A percentile compares a stretch with the other conserved stretches of the same genome.
These are phyloP conservation scores for Ministeria vibrans DNA, from an alignment of 78 protist species.

Conservation along the genomic window DNA sequence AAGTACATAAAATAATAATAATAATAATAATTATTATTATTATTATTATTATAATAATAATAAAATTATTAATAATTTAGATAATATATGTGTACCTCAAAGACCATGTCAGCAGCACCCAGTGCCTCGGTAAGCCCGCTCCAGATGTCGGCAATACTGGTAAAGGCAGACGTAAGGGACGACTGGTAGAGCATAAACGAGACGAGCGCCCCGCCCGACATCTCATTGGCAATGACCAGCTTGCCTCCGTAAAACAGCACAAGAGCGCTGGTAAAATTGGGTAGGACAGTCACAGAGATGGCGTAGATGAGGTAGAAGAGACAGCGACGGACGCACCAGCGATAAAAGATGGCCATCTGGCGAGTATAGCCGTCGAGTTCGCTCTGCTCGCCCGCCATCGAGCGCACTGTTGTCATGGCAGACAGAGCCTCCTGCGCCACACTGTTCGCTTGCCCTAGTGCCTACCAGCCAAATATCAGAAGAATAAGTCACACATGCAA, in stretches of 20 bases:
- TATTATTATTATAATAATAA: neutral
- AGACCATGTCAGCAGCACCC: neutral
- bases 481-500: no score
- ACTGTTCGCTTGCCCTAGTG: conserved; percentile 27
- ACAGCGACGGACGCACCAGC: no score
- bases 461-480: no score
- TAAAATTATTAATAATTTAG: neutral
- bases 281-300: no score
- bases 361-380: conserved; percentile 12
- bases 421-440: conserved; percentile 31
- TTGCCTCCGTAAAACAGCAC: conserved; percentile 66
- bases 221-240: conserved; percentile 40
- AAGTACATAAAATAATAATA: neutral
- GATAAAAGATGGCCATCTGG: no score
- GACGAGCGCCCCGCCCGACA: conserved; percentile 50
- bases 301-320: no score
- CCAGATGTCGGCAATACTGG: neutral
- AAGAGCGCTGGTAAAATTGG: neutral
- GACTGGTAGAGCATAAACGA: conserved; percentile 66
- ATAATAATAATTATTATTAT: no score
- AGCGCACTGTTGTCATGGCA: conserved; percentile 47
- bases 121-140: neutral
- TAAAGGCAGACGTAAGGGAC: conserved; percentile 41
- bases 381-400: conserved; percentile 42
- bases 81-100: neutral